Conservation (phyloP, 1,284 basidiomycete species). For the Ganoderma meredithae region DNA sequence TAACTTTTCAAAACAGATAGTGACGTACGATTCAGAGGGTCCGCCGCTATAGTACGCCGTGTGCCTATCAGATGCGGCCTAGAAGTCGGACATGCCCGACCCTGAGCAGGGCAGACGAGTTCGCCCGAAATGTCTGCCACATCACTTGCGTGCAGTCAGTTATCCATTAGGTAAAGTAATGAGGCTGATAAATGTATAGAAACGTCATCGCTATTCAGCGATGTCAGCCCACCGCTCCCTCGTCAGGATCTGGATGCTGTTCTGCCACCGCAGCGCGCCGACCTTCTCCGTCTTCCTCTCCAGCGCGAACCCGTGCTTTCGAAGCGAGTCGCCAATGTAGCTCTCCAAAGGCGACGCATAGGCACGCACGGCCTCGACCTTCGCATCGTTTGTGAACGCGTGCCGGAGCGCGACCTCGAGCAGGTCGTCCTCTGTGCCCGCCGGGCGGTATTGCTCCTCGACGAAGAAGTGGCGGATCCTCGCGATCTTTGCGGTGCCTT, state of each 20-base stretch:
- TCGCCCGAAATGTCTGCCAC: not conserved
- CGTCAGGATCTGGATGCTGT: conserved; percentile 49
- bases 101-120: not conserved
- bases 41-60: not conserved
- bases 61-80: not conserved
- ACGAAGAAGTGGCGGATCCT: conserved; percentile 82
- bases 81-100: not conserved
- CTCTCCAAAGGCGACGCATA: conserved; percentile 57
- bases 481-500: conserved; percentile 55
- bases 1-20: not conserved
- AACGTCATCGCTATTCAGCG: conserved; percentile 5
- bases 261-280: conserved; percentile 64
- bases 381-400: conserved; percentile 56
- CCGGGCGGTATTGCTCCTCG: conserved; percentile 65
- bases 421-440: conserved; percentile 71
- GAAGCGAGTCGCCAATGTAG: conserved; percentile 58
- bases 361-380: conserved; percentile 54
- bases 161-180: conserved; percentile 2
- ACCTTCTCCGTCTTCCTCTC: conserved; percentile 51
- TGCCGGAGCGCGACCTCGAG: conserved; percentile 63
- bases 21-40: not conserved
- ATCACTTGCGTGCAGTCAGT: not conserved
- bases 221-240: conserved; percentile 48
- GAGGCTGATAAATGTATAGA: not conserved
- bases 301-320: conserved; percentile 58